Base-by-base conservation (phyloP, 2,329 filamentous ascomycete species). In the Colletotrichum coccodes region DNA sequence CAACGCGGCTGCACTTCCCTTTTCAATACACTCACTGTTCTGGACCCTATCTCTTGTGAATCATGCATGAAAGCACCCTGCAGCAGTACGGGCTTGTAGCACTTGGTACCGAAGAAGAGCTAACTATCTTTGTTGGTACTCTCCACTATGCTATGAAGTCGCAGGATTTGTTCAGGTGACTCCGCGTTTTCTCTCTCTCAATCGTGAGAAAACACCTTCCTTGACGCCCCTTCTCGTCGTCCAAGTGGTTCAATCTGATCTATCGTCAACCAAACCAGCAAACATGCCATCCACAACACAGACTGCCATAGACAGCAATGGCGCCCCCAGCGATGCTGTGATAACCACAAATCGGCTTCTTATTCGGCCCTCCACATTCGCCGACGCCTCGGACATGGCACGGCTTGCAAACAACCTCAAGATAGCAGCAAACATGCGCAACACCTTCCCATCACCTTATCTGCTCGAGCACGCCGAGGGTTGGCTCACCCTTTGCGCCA, bases 391-490 rank as follows among this genome's bases (percentile, higher is more conserved):
- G n/a, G 65, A 44, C 38, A 68, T 68, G 65, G 65, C 65, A 36
- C 34, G 61, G 16, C 50, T 57, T 11, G 60, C 52, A 11, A 68
- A 68, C 54, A 68, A 68, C n/a, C 30, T 59, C 60, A 59, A 64
- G 30, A 65, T 68, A 40, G 65, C 65, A 23, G 34, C 44, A 21
- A 53, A 64, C 53, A 64, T 68, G 60, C 65, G 60, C 34, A 68
- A 68, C 18, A 53, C 60, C 12, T 62, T 74, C 32, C 60, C 71
- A 34, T 71, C 71, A n/a, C 65, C 65, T 4, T 78, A 78, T 59
- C 75, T 74, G 2, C 60, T 77, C 2, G 72, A 74, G n/a, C 72
- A 76, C 46, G 77, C 76, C 49, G 49, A 72, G 6, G 62, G 71
- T 71, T 78, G 75, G 73, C 73, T 80, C 52, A 59, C n/a, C 9